Evolutionary conservation across 331 rosid species (phyloP).

Genomic region (Malus hybrid): DNA sequence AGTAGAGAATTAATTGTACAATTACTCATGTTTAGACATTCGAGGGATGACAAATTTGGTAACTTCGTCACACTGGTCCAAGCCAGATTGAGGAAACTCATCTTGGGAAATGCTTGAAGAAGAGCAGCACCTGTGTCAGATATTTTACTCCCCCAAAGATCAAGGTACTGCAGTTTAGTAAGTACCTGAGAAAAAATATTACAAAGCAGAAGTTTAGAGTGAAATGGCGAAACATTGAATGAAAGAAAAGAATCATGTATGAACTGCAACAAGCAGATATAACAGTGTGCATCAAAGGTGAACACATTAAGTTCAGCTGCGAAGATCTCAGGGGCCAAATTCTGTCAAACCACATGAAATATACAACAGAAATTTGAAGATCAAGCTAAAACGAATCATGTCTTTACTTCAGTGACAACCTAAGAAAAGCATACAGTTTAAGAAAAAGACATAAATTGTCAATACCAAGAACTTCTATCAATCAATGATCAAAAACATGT

Average conservation of each 20-base stretch:
- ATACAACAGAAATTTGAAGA: background rate
- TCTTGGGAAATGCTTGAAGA: slow-evolving; percentile 50
- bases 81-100: slow-evolving; percentile 73
- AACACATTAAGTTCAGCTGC: background rate
- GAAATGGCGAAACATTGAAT: background rate
- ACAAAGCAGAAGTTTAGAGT: background rate
- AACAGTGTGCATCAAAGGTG: background rate
- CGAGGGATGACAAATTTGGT: slow-evolving; percentile 53
- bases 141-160: slow-evolving; percentile 87
- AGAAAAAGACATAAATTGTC: background rate
- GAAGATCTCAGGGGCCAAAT: background rate
- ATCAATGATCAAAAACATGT: background rate
- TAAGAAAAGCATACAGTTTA: background rate
- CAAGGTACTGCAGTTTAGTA: slow-evolving; percentile 59
- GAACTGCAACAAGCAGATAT: background rate
- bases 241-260: background rate
- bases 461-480: too few relatives aligned
- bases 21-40: slow-evolving; percentile 72
- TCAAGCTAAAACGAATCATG: background rate
- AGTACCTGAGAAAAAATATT: slow-evolving; percentile 42
- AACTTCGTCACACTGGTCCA: slow-evolving; percentile 73
- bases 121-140: slow-evolving; percentile 59
- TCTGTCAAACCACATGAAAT: background rate
- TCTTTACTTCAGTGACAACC: background rate
- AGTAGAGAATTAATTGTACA: slow-evolving; percentile 62